A percentile compares a stretch with the other conserved stretches of the same genome.
These are phyloP conservation scores for Actinidia chinensis DNA, from an alignment of 179 eudicot species.

Conservation along the genomic window DNA sequence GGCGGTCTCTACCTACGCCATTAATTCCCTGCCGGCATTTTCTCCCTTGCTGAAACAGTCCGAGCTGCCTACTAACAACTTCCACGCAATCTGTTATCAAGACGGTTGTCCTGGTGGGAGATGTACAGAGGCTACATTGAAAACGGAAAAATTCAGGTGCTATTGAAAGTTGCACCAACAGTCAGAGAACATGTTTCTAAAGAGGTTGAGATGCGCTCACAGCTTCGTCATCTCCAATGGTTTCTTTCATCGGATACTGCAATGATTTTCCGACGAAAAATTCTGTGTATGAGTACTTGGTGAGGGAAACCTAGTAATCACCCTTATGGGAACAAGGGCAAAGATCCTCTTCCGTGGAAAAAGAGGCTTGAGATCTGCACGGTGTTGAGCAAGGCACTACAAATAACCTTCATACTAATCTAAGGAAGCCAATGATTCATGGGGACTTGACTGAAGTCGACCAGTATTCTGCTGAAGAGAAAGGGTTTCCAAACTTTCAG, in stretches of 20 bases:
- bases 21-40: neutral
- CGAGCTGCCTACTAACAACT: neutral
- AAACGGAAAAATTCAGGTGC: neutral
- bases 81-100: neutral
- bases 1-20: neutral
- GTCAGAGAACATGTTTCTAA: neutral
- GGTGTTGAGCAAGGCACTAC: conserved; percentile 52
- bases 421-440: conserved; percentile 36
- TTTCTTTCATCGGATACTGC: conserved; percentile 20
- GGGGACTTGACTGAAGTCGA: conserved; percentile 48
- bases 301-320: conserved; percentile 19
- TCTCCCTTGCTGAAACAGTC: neutral
- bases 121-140: conserved; percentile 11
- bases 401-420: conserved; percentile 37
- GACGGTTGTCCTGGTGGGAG: neutral
- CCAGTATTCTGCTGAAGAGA: conserved; percentile 50
- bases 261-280: neutral
- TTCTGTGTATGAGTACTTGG: conserved; percentile 17
- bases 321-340: conserved; percentile 6
- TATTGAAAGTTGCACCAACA: neutral
- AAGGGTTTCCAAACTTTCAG: conserved; percentile 46
- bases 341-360: conserved; percentile 40
- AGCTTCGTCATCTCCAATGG: neutral
- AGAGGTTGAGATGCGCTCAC: neutral
- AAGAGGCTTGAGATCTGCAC: conserved; percentile 54